phyloP scores from a whole-genome alignment of 2,329 filamentous ascomycete genomes.

The Pestalotiopsis sp. region DNA sequence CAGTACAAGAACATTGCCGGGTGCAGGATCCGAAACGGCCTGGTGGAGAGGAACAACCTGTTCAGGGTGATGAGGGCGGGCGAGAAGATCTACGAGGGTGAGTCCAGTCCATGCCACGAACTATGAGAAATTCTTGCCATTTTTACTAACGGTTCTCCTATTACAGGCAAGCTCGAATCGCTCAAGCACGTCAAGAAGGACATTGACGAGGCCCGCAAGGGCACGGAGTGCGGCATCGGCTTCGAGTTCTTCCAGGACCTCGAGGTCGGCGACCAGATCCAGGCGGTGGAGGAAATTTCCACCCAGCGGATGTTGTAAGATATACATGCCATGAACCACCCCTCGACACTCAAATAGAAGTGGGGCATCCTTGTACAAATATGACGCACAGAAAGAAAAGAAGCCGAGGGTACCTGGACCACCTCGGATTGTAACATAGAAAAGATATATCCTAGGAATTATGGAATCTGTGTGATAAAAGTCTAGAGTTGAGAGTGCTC shows the following conservation, averaged over 20 bases:
- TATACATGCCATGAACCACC: not conserved
- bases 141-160: not conserved
- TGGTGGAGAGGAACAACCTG: conserved; percentile 63
- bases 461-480: too few relatives aligned
- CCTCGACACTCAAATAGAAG: too few relatives aligned
- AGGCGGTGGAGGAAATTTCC: conserved; percentile 78
- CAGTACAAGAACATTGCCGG: conserved; percentile 79
- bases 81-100: conserved; percentile 80
- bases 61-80: conserved; percentile 74
- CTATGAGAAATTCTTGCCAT: not conserved
- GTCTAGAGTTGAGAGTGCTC: too few relatives aligned
- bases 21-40: conserved; percentile 82
- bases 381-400: too few relatives aligned
- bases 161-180: conserved; percentile 72
- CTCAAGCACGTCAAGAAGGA: conserved; percentile 95
- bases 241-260: conserved; percentile 83
- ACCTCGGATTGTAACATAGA: too few relatives aligned
- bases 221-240: conserved; percentile 88
- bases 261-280: conserved; percentile 79
- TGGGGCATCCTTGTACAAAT: too few relatives aligned
- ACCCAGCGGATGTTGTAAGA: conserved; percentile 67
- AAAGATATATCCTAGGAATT: too few relatives aligned
- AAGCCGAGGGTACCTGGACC: too few relatives aligned
- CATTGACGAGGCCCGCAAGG: conserved; percentile 85
- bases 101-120: conserved; percentile 36